Evolutionary conservation across 2,329 filamentous ascomycete genomes (phyloP), one percentile per base, ranked within the genome.

Genomic region (Monosporascus sp.): DNA sequence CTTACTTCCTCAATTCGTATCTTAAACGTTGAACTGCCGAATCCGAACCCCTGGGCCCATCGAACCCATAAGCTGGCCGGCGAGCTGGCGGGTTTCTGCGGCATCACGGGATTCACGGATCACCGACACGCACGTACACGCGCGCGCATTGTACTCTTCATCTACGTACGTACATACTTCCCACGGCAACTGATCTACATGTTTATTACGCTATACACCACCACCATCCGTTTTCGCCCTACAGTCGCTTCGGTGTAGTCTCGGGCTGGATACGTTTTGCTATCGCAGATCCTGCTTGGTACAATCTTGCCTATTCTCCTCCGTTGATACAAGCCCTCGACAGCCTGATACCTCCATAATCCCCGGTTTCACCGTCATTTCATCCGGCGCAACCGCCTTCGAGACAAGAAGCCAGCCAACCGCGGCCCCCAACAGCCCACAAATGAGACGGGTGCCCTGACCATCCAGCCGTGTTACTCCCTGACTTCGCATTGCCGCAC

Each of bases 311-410:
- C 47, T 44, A 25, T 51, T 46, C 22, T 55, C 53, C 56, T 62
- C 45, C 46, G 42, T n/a, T 46, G 42, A 31, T 46, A 46, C 42
- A 18, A 27, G 61, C 64, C 60, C 62, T 65, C 56, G 57, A 57
- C 59, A 20, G 17, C 58, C 59, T 60, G 57, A 63, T 60, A 67
- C 57, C 52, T 17, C 50, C 54, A 50, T 53, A 60, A 46, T 46
- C 24, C 42, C 55, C 55, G 55, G 62, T 66, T 65, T 66, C 55
- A 65, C 65, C 42, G 24, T 31, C 42, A 46, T 31, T 46, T 18
- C 42, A 46, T 24, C 42, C 6, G 42, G 14, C 22, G 42, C 15
- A 24, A 18, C 24, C 20, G 2, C 14, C 25, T 46, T 46, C 24
- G 42, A 46, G 24, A 46, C 24, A 41, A n/a, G 22, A 22, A 27